Percentiles rank a stretch among this genome's conserved stretches.
Conservation (phyloP, 1,284 basidiomycete species). For the Ganoderma leucocontextum region DNA sequence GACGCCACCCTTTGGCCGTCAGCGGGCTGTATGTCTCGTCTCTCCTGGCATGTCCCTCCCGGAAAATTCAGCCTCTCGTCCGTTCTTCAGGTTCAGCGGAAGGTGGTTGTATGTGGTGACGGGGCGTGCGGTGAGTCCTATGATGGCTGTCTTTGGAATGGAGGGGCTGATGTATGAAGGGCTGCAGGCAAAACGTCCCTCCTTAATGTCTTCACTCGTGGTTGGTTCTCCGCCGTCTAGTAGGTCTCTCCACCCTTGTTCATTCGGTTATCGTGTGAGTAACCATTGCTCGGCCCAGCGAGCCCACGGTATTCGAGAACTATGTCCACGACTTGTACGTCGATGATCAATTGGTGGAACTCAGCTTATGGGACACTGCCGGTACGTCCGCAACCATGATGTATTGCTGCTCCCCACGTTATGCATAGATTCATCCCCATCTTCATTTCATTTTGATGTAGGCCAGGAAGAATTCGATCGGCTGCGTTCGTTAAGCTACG, state of each 20-base stretch:
- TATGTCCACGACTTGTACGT: conserved; percentile 88
- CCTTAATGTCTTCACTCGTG: conserved; percentile 85
- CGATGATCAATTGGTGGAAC: conserved; percentile 85
- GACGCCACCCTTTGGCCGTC: conserved; percentile 41
- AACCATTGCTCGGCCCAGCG: conserved; percentile 53
- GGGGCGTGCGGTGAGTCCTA: conserved; percentile 82
- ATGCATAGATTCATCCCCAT: not conserved
- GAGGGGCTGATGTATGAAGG: conserved; percentile 25
- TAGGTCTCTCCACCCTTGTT: conserved; percentile 48
- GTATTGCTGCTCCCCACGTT: not conserved
- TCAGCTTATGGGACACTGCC: conserved; percentile 97
- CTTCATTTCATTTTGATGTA: conserved; percentile 43
- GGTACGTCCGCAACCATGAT: conserved; percentile 58
- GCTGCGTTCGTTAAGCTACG: conserved; percentile 89
- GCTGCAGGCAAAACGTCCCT: conserved; percentile 78
- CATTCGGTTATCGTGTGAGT: not conserved
- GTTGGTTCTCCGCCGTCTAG: conserved; percentile 91
- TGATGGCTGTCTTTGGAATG: conserved; percentile 13
- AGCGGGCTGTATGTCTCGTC: conserved; percentile 25
- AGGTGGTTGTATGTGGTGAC: conserved; percentile 89
- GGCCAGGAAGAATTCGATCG: conserved; percentile 98
- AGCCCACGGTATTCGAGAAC: conserved; percentile 94
- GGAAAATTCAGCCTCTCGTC: not conserved
- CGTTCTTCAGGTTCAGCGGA: conserved; percentile 60
- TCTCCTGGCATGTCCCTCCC: not conserved